Percentiles rank a stretch among this genome's conserved stretches.
Evolutionary conservation across 768 basidiomycete species (phyloP).

Genomic region (Galerina sulciceps): DNA sequence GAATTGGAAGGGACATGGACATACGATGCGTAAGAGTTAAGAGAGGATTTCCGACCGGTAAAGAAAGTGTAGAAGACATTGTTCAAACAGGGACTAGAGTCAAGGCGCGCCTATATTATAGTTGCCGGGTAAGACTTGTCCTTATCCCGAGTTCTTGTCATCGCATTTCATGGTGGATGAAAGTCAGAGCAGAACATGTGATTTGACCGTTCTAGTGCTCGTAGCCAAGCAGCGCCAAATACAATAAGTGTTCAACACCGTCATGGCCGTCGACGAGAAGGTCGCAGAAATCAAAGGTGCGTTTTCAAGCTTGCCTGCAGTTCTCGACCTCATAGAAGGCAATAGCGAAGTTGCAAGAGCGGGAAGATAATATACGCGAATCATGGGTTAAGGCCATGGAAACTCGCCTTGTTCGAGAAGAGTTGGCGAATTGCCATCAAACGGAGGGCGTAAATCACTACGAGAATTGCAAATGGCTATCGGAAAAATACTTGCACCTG

Average conservation of each 20-base stretch:
- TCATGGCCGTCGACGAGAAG: slow-evolving; percentile 29
- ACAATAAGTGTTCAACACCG: slow-evolving; percentile 21
- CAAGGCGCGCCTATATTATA: not conserved
- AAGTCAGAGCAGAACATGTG: slow-evolving; percentile 21
- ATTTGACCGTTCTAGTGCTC: slow-evolving; percentile 12
- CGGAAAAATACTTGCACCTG: slow-evolving; percentile 82
- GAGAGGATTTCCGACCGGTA: slow-evolving; percentile 55
- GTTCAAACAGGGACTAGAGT: too few relatives aligned
- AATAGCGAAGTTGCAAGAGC: slow-evolving; percentile 65
- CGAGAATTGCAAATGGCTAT: slow-evolving; percentile 85
- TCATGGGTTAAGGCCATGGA: slow-evolving; percentile 97
- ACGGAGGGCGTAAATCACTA: slow-evolving; percentile 92
- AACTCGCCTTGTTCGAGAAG: slow-evolving; percentile 83
- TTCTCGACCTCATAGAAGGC: not conserved
- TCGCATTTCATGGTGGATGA: not conserved
- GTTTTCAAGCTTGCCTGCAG: slow-evolving; percentile 2
- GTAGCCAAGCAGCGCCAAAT: slow-evolving; percentile 28
- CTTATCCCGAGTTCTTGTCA: slow-evolving; percentile 3
- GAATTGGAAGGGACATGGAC: slow-evolving; percentile 2
- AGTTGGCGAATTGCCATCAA: slow-evolving; percentile 88
- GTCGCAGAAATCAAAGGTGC: slow-evolving; percentile 56
- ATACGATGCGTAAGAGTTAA: slow-evolving; percentile 73
- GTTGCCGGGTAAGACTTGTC: slow-evolving; percentile 1
- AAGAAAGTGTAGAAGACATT: slow-evolving; percentile 52
- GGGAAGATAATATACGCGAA: slow-evolving; percentile 82